phyloP scores from a whole-genome alignment of 2,329 filamentous ascomycete species.

The Calonectria henricotiae region DNA sequence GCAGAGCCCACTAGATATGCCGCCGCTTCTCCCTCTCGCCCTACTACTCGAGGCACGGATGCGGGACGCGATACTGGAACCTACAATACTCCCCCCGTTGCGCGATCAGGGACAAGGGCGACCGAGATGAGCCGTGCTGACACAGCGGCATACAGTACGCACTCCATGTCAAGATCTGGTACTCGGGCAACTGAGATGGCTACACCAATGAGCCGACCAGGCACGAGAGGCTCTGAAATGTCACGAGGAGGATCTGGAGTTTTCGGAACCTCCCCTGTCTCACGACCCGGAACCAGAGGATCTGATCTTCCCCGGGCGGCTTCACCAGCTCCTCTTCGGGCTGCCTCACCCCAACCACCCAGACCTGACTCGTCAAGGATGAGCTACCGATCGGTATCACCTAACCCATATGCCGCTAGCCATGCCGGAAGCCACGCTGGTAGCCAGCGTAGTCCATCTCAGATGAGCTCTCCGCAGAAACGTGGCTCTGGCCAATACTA shows the following conservation, averaged over 20 bases:
- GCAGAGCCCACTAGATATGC: conserved; percentile 52
- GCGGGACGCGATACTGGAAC: conserved; percentile 50
- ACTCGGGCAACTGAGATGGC: conserved; percentile 49
- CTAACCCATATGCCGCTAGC: conserved; percentile 74
- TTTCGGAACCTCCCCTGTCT: conserved; percentile 60
- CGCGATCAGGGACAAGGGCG: conserved; percentile 47
- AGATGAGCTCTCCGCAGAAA: conserved; percentile 61
- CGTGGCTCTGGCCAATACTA: conserved; percentile 70
- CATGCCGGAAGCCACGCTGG: conserved; percentile 48
- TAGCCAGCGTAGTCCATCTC: conserved; percentile 58
- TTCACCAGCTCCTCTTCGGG: conserved; percentile 80
- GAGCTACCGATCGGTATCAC: conserved; percentile 70
- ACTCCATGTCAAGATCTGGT: conserved; percentile 48
- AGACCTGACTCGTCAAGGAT: conserved; percentile 63
- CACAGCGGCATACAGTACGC: conserved; percentile 33
- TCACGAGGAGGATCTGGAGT: conserved; percentile 51
- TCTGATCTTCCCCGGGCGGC: conserved; percentile 73
- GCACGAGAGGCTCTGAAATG: conserved; percentile 57
- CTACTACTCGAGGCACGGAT: conserved; percentile 43
- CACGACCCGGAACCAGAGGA: conserved; percentile 74
- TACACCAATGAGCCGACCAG: conserved; percentile 63
- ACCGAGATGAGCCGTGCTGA: conserved; percentile 44
- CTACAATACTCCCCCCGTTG: conserved; percentile 48
- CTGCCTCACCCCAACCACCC: conserved; percentile 75
- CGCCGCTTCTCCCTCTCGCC: conserved; percentile 52